These are phyloP conservation scores for Annulohypoxylon nitens DNA, from an alignment of 495 filamentous ascomycete genomes.

Conservation along the genomic window DNA sequence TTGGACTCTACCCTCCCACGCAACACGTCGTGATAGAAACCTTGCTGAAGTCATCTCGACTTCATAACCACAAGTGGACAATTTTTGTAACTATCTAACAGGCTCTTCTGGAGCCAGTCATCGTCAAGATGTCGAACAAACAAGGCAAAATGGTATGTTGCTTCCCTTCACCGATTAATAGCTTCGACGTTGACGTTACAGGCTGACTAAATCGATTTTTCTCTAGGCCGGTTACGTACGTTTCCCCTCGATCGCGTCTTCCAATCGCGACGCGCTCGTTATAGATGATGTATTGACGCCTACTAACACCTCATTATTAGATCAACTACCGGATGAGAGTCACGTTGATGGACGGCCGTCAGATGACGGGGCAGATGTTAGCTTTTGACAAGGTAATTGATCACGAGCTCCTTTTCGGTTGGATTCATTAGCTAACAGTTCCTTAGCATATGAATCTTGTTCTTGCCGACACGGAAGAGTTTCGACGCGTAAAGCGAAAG, in stretches of 20 bases:
- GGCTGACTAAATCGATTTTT: conserved; percentile 73
- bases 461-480: conserved; percentile 98
- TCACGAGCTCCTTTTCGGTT: not conserved
- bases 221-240: conserved; percentile 95
- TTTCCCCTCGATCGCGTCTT: conserved; percentile 48
- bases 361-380: conserved; percentile 97
- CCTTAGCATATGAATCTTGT: conserved; percentile 98
- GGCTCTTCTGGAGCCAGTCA: conserved; percentile 78
- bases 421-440: conserved; percentile 42
- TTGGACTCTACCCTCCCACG: conserved; percentile 53
- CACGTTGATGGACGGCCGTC: conserved; percentile 93
- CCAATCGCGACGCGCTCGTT: not conserved
- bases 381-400: conserved; percentile 91
- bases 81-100: conserved; percentile 67
- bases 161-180: conserved; percentile 52
- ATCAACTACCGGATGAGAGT: conserved; percentile 99
- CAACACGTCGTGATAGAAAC: conserved; percentile 46
- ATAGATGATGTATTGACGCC: conserved; percentile 12
- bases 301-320: conserved; percentile 66
- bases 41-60: conserved; percentile 45
- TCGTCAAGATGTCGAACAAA: conserved; percentile 84
- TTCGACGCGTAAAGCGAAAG: conserved; percentile 93
- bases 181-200: conserved; percentile 70
- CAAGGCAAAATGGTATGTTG: conserved; percentile 98
- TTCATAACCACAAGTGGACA: conserved; percentile 50